Base-by-base conservation (phyloP, 208 protist species). In the Leishmania braziliensis region DNA sequence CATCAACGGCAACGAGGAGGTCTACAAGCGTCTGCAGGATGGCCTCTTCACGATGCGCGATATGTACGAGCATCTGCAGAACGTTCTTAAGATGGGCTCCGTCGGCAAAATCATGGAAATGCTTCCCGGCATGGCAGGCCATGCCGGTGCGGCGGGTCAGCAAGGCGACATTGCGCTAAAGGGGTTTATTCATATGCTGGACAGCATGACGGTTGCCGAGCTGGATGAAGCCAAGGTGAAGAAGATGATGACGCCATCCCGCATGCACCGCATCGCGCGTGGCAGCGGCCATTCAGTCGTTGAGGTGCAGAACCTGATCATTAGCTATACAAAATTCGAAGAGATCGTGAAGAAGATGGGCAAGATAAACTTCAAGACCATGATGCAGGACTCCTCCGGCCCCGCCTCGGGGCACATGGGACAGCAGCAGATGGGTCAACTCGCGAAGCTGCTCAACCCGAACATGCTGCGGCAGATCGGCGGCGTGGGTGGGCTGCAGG, bases 1-100 rank as follows among this genome's bases (percentile, higher is more conserved):
- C 70, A 90, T 98, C 66, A 89, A 94, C 83, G 84, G 80, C n/a
- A 92, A 98, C 87, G 88, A 88, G 70, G 92, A 97, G 60, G 82
- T 98, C 4, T 97, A 97, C 86, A 97, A 97, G 81, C 87, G 95
- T 20, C 88, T 99, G 36, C 88, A 96, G 75, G 84, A 98, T 48
- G 98, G 98, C 43, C 92, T 96, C 79, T 99, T 99, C 84, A 98
- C 98, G 2, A 83, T 99, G 78, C 90, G 98, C 26, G 97, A 99
- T 89, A 98, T 99, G 97, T 98, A 99, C 89, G 98, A 99, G 88
- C 97, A 99, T 82, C 89, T 99, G 80, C 95, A 98, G 88, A 99
- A 98, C 77, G 92, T 99, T 18, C 82, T 98, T 23, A 96, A 99
- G 83, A 94, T 99, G 88, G 97, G 98, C 56, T 98, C 97, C n/a